These are phyloP conservation scores for Zarea fungicola DNA, from an alignment of 2,329 filamentous ascomycete species.

Conservation along the genomic window DNA sequence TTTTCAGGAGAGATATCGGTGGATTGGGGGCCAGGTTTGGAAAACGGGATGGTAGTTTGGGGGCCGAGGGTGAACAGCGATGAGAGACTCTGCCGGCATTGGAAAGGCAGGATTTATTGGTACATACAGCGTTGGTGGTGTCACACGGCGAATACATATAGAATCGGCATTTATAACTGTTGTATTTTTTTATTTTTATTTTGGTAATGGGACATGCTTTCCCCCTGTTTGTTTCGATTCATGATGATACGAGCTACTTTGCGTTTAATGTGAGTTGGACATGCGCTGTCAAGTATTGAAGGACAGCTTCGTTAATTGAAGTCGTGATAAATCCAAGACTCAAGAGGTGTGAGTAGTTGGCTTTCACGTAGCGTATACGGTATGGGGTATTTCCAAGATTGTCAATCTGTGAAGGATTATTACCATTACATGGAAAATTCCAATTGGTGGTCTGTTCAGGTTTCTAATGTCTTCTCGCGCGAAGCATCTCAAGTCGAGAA, in stretches of 20 bases:
- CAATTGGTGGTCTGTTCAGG: no score
- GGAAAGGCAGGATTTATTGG: not conserved
- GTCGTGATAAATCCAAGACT: no score
- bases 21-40: slow-evolving; percentile 70
- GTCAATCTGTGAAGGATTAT: no score
- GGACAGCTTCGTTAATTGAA: no score
- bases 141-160: not conserved
- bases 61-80: slow-evolving; percentile 23
- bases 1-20: slow-evolving; percentile 84
- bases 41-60: slow-evolving; percentile 46
- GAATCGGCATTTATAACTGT: not conserved
- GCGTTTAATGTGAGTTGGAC: not conserved
- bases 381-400: no score
- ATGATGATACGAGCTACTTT: not conserved
- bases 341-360: no score
- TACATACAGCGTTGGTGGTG: not conserved
- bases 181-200: no score
- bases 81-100: slow-evolving; percentile 6
- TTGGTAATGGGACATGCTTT: not conserved
- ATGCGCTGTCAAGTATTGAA: no score
- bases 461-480: no score
- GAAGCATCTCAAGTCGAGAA: no score
- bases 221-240: not conserved
- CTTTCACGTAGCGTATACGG: no score
- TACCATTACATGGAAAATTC: no score